These are phyloP conservation scores for Triticum monococcum DNA, from an alignment of 176 grass and related monocot species.

Conservation along the genomic window DNA sequence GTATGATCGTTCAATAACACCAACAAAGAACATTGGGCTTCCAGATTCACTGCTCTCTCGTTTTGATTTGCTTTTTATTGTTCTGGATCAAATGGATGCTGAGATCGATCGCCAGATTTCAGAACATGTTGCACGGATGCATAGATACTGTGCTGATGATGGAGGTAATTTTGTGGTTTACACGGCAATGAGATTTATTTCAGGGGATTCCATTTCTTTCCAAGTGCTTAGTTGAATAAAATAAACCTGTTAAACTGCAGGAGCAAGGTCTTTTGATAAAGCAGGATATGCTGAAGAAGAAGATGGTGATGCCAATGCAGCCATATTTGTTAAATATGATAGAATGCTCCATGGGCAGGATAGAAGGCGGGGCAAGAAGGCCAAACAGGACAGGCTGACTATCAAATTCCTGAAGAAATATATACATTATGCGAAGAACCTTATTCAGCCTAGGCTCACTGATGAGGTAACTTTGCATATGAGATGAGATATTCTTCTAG, in stretches of 20 bases:
- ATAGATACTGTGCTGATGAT: conserved; percentile 94
- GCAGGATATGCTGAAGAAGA: conserved; percentile 82
- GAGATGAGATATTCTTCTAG: not conserved
- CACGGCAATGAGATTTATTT: conserved; percentile 16
- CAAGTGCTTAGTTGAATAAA: conserved; percentile 14
- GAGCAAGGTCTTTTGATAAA: conserved; percentile 56
- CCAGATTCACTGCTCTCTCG: conserved; percentile 95
- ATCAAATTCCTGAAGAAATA: conserved; percentile 98
- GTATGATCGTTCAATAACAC: conserved; percentile 94
- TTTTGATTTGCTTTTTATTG: conserved; percentile 99
- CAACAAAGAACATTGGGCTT: conserved; percentile 97
- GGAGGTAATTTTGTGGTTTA: conserved; percentile 55
- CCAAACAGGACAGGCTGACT: conserved; percentile 84
- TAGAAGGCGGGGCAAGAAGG: conserved; percentile 78
- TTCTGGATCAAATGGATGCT: conserved; percentile 99
- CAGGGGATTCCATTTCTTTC: not conserved
- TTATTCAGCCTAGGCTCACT: conserved; percentile 88
- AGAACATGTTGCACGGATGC: conserved; percentile 92
- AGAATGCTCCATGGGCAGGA: conserved; percentile 95
- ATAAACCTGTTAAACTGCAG: conserved; percentile 41
- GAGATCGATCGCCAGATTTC: conserved; percentile 95
- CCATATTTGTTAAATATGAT: conserved; percentile 93
- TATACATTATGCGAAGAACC: conserved; percentile 96
- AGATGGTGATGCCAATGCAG: conserved; percentile 71
- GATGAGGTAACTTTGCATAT: conserved; percentile 68